These are phyloP conservation scores for Maudiozyma barnettii DNA, from an alignment of 805 yeast species.

Conservation along the genomic window DNA sequence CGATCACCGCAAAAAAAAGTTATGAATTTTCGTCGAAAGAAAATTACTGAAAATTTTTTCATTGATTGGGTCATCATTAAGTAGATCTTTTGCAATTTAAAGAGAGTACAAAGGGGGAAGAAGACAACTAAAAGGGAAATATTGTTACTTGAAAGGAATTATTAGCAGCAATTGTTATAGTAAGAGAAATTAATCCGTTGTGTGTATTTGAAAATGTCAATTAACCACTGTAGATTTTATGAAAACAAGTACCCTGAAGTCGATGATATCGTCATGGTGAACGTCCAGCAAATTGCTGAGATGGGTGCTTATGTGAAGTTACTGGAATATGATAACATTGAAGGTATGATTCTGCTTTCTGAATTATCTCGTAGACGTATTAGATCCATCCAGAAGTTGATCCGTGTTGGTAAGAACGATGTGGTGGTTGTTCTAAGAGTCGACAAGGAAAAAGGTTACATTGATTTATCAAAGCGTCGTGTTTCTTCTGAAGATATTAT, in stretches of 20 bases:
- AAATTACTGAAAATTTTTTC: too few relatives aligned
- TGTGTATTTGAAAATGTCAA: constrained; percentile 45
- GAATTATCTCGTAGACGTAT: constrained; percentile 98
- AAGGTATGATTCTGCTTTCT: constrained; percentile 94
- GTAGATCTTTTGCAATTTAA: neutral
- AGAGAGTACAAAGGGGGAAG: neutral
- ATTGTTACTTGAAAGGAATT: too few relatives aligned
- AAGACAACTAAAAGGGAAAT: too few relatives aligned
- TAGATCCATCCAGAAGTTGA: constrained; percentile 91
- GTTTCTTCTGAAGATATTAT: constrained; percentile 96
- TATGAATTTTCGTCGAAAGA: too few relatives aligned
- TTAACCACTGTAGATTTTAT: constrained; percentile 89
- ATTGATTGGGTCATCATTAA: neutral
- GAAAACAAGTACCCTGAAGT: constrained; percentile 98
- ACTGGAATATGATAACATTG: constrained; percentile 94
- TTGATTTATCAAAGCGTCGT: constrained; percentile 94
- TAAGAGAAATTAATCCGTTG: too few relatives aligned
- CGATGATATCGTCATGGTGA: constrained; percentile 98
- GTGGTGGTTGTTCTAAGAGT: constrained; percentile 97
- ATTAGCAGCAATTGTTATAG: too few relatives aligned
- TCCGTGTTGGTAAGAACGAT: constrained; percentile 97
- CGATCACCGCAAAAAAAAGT: too few relatives aligned
- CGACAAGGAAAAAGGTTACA: constrained; percentile 96
- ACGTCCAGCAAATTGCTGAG: constrained; percentile 96
- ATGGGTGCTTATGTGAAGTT: constrained; percentile 98